These are phyloP conservation scores for Mortierella sp. DNA, from an alignment of 371 early-diverging fungal genomes.

Conservation along the genomic window DNA sequence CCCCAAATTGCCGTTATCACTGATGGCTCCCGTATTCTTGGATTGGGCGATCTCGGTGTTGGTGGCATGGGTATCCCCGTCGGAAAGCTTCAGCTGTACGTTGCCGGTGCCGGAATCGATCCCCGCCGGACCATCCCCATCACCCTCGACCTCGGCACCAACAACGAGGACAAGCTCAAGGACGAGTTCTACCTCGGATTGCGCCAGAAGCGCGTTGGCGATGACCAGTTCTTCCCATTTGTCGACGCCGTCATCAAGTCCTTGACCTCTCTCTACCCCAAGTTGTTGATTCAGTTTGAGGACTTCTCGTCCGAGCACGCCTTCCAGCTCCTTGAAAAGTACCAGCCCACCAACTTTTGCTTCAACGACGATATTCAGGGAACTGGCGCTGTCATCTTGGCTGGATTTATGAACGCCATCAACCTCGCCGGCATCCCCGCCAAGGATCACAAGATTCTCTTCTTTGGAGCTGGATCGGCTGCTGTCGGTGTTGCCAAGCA, in stretches of 20 bases:
- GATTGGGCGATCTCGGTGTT: constrained; percentile 92
- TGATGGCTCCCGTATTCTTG: constrained; percentile 94
- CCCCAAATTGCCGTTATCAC: constrained; percentile 91
- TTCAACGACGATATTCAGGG: constrained; percentile 91
- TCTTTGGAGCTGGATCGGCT: constrained; percentile 91
- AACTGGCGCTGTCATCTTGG: constrained; percentile 92
- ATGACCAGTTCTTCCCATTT: constrained; percentile 81
- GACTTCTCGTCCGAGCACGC: constrained; percentile 94
- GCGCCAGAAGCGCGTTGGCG: constrained; percentile 77
- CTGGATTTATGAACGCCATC: constrained; percentile 93
- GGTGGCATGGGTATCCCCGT: constrained; percentile 95
- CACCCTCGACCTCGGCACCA: constrained; percentile 90
- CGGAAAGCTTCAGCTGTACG: constrained; percentile 92
- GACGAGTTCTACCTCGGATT: constrained; percentile 92
- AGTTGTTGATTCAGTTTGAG: constrained; percentile 91
- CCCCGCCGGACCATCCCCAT: constrained; percentile 91
- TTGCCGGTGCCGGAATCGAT: constrained; percentile 91
- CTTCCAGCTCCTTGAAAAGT: constrained; percentile 77
- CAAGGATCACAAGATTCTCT: constrained; percentile 86
- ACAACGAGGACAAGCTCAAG: constrained; percentile 80
- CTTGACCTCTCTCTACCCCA: constrained; percentile 78
- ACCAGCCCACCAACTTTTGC: constrained; percentile 75
- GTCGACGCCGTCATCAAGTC: constrained; percentile 86
- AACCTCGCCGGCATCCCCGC: constrained; percentile 70
- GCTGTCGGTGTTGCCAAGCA: constrained; percentile 93